Evolutionary conservation across 1,284 basidiomycete species (phyloP).

Genomic region (Ustilago nuda): DNA sequence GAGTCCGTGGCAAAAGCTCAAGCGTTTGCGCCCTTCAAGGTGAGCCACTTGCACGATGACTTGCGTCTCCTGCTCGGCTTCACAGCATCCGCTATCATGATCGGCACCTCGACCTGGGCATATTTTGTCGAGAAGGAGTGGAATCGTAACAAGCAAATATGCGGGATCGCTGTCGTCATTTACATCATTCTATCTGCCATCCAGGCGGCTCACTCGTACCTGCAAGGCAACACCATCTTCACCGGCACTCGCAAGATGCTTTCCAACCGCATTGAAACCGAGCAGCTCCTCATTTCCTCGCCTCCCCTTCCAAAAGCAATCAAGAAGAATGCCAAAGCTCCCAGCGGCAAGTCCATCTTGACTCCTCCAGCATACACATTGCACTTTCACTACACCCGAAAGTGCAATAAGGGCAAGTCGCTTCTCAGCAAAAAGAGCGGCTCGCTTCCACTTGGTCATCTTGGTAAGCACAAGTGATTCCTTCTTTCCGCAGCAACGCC

Average conservation of each 20-base stretch:
- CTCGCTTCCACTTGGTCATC: constrained; percentile 56
- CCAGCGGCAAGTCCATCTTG: constrained; percentile 45
- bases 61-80: constrained; percentile 56
- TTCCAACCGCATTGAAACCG: constrained; percentile 55
- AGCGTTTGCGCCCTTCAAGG: constrained; percentile 57
- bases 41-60: constrained; percentile 61
- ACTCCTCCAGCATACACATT: constrained; percentile 62
- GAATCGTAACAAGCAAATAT: constrained; percentile 58
- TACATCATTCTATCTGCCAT: constrained; percentile 50
- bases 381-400: constrained; percentile 53
- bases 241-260: constrained; percentile 55
- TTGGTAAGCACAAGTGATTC: constrained; percentile 42
- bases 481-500: neutral
- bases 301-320: constrained; percentile 49
- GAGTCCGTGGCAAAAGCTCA: constrained; percentile 14
- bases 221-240: constrained; percentile 61
- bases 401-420: constrained; percentile 50
- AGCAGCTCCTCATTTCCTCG: constrained; percentile 55
- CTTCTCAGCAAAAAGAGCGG: constrained; percentile 39
- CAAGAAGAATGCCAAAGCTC: constrained; percentile 21
- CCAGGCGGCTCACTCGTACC: constrained; percentile 49
- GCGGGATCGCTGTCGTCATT: constrained; percentile 50
- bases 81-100: constrained; percentile 59
- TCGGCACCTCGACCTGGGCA: constrained; percentile 58
- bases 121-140: constrained; percentile 66